Conservation (phyloP, 176 grass and related monocot genomes). For the Guadua angustifolia region DNA sequence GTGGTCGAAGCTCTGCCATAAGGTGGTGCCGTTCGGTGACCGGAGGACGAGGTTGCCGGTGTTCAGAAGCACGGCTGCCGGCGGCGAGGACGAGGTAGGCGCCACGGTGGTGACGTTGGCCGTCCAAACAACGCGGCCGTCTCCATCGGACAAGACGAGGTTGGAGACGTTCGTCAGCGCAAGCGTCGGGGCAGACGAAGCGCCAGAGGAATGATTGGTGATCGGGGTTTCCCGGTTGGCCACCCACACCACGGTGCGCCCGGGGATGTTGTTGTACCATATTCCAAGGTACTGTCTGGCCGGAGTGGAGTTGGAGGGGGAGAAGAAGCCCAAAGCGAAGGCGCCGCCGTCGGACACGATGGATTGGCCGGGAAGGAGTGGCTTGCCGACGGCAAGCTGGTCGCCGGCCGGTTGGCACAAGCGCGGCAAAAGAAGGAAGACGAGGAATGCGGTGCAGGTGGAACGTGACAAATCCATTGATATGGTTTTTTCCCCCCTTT, state of each 20-base stretch:
- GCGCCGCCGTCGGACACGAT: constrained; percentile 10
- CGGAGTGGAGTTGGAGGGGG: not conserved
- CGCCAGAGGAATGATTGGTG: not conserved
- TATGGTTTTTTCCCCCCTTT: not conserved
- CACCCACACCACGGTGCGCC: constrained; percentile 36
- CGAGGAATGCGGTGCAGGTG: not conserved
- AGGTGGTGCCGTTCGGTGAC: not conserved
- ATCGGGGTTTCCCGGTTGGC: constrained; percentile 3
- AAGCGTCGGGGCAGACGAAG: not conserved
- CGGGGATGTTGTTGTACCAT: constrained; percentile 31
- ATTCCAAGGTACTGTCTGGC: constrained; percentile 20
- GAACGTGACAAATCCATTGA: constrained; percentile 30
- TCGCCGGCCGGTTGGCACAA: constrained; percentile 26
- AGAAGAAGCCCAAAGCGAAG: constrained; percentile 40
- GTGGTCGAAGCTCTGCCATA: constrained; percentile 62
- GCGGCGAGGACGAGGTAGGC: not conserved
- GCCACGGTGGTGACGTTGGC: not conserved
- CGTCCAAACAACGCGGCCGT: constrained; percentile 42
- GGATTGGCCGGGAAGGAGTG: not conserved
- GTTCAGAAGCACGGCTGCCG: constrained; percentile 33
- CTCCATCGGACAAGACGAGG: constrained; percentile 26
- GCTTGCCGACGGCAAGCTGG: constrained; percentile 26
- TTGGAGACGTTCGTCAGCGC: not conserved
- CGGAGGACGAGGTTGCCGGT: constrained; percentile 49
- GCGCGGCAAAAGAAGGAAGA: constrained; percentile 26